Evolutionary conservation across 306 rosid species (phyloP).

Genomic region (Adenanthera pavonina): DNA sequence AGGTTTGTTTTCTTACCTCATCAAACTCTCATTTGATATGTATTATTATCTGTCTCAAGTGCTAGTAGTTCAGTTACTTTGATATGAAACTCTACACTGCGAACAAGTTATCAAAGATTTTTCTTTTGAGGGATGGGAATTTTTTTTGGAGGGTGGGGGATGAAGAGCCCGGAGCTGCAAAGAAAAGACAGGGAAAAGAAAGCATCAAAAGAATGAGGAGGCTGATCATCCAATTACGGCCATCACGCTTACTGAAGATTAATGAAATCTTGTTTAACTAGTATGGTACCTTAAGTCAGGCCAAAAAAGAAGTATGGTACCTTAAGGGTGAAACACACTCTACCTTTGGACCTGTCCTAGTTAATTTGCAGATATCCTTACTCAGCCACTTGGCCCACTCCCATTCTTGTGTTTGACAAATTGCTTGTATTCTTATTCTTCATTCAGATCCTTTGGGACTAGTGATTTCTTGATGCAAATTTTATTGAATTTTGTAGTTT

Average conservation of each 20-base stretch:
- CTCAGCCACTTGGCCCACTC: not conserved
- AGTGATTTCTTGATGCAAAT: not conserved
- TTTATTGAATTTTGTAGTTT: not conserved
- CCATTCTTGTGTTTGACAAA: not conserved
- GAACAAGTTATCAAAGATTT: no score
- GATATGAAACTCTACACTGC: not conserved
- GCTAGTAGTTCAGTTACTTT: not conserved
- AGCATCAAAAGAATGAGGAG: no score
- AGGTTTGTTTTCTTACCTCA: not conserved
- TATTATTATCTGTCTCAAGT: not conserved
- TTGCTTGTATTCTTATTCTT: not conserved
- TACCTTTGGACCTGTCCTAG: not conserved
- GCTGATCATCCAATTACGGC: no score
- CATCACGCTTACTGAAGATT: no score
- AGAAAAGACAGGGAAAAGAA: no score
- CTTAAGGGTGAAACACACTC: not conserved
- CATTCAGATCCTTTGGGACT: not conserved
- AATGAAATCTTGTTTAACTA: no score
- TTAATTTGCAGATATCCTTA: not conserved
- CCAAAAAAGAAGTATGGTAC: no score
- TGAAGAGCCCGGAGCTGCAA: no score
- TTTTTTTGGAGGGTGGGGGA: no score
- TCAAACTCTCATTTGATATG: not conserved
- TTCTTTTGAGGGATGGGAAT: no score
- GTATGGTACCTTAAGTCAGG: no score